These are phyloP conservation scores for Zea luxurians DNA, from an alignment of 176 grass and related monocot genomes.

Conservation along the genomic window DNA sequence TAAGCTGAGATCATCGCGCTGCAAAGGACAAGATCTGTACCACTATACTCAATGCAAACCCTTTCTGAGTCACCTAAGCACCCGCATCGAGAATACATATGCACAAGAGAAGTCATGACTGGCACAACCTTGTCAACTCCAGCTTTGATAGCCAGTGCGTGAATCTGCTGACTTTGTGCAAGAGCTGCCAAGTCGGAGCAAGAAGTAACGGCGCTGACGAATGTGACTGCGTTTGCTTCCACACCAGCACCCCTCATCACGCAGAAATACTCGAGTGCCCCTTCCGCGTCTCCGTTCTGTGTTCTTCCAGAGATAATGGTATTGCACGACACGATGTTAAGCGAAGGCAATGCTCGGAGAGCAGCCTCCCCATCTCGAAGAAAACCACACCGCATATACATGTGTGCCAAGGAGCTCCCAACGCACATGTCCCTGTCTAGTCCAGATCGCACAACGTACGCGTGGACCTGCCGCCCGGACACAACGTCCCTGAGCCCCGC, in stretches of 20 bases:
- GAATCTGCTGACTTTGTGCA: conserved; percentile 59
- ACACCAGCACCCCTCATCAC: conserved; percentile 59
- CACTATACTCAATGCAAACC: conserved; percentile 38
- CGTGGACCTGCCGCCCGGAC: conserved; percentile 54
- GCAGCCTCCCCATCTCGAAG: conserved; percentile 48
- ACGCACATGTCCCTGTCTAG: conserved; percentile 58
- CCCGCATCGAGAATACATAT: conserved; percentile 68
- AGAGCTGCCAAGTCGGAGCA: conserved; percentile 69
- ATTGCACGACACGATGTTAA: conserved; percentile 55
- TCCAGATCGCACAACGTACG: conserved; percentile 39
- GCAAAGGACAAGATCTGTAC: conserved; percentile 52
- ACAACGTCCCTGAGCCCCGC: conserved; percentile 49
- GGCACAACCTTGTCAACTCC: conserved; percentile 47
- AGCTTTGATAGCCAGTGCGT: conserved; percentile 48
- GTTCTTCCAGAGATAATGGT: conserved; percentile 58
- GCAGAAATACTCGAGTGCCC: conserved; percentile 58
- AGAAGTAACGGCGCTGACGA: conserved; percentile 54
- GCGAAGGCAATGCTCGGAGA: conserved; percentile 38
- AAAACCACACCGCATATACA: conserved; percentile 62
- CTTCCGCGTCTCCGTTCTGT: conserved; percentile 63
- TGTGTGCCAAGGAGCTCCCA: conserved; percentile 57
- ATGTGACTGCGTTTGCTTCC: conserved; percentile 43
- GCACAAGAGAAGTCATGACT: conserved; percentile 56
- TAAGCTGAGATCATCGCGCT: conserved; percentile 64
- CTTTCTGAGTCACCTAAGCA: conserved; percentile 58